Evolutionary conservation across 257 asterid genomes (phyloP), one percentile per base, ranked within the genome.

Genomic region (Solanum pennellii): DNA sequence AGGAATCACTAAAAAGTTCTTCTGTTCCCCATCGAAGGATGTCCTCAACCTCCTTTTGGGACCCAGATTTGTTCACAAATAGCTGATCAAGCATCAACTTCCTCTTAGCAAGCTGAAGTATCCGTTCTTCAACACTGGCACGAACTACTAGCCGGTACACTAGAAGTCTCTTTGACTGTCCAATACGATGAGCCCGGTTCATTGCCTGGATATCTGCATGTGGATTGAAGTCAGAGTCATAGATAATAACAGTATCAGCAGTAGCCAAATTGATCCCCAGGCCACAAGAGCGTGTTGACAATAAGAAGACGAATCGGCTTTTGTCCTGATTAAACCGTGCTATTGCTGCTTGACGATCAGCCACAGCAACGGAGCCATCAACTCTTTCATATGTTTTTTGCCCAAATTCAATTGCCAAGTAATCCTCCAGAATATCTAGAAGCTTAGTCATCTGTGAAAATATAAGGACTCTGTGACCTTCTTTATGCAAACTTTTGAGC

Each of bases 181-280:
- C 99, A 41, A 97, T 97, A 82, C 99, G 94, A 88, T 97, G 99
- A 1, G 99, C 99, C 80, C 99, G 92, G 89, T 96, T 96, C 99
- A 97, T 97, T 25, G 99, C 99, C 92, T 97, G 99, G 85, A 97
- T 95, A 93, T 97, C 99, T 59, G 99, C 99, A 92, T 97, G 99
- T 12, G 99, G 99, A 86, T 97, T 97, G 90, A 96, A 97, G 90
- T 97, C 99, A 25, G 99, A 97, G 91, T 97, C 99, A 89, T 97
- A 97, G 49, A 97, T 96, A 87, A 97, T 88, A 62, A 97, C 99
- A 73, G 99, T 97, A 89, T 97, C 99, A 84, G 99, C 99, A 88
- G 99, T 96, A 18, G 99, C 99, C 93, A 97, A 93, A 93, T 97
- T 97, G 92, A 97, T 97, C 88, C 99, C 99, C 85, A 97, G 99